Percentiles rank a stretch among this genome's conserved stretches.
Evolutionary conservation across 305 asterid species (phyloP).

Genomic region (Fraxinus nigra): DNA sequence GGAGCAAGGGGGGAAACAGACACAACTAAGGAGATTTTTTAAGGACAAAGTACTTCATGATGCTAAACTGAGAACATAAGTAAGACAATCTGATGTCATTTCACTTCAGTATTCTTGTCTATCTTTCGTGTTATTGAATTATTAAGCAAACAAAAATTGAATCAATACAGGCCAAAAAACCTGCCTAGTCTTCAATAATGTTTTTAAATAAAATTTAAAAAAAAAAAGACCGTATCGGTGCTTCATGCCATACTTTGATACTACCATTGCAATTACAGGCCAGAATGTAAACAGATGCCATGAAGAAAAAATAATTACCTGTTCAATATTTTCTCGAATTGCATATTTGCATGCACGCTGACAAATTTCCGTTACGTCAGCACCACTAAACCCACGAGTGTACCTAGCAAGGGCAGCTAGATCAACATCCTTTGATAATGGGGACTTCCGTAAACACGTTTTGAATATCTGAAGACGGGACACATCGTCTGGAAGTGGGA

Average conservation of each 20-base stretch:
- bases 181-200: neutral
- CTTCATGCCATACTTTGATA: neutral
- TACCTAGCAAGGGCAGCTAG: slow-evolving; percentile 41
- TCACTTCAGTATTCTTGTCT: neutral
- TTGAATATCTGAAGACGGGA: slow-evolving; percentile 45
- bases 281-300: neutral
- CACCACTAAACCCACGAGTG: slow-evolving; percentile 52
- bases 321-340: slow-evolving; percentile 44
- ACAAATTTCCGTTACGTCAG: slow-evolving; percentile 48
- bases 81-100: neutral
- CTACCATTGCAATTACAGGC: neutral
- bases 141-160: neutral
- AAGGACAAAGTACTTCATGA: neutral
- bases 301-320: slow-evolving; percentile 22
- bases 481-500: slow-evolving; percentile 46
- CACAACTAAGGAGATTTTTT: neutral
- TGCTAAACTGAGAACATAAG: neutral
- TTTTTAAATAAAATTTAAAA: too few species aligned
- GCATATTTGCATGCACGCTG: slow-evolving; percentile 55
- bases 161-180: neutral
- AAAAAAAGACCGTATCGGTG: neutral
- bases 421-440: slow-evolving; percentile 39
- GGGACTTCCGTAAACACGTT: slow-evolving; percentile 45
- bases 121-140: neutral
- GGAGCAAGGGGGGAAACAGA: neutral